Evolutionary conservation across 2,329 filamentous ascomycete genomes (phyloP).

Genomic region (Paracoccidioides brasiliensis): DNA sequence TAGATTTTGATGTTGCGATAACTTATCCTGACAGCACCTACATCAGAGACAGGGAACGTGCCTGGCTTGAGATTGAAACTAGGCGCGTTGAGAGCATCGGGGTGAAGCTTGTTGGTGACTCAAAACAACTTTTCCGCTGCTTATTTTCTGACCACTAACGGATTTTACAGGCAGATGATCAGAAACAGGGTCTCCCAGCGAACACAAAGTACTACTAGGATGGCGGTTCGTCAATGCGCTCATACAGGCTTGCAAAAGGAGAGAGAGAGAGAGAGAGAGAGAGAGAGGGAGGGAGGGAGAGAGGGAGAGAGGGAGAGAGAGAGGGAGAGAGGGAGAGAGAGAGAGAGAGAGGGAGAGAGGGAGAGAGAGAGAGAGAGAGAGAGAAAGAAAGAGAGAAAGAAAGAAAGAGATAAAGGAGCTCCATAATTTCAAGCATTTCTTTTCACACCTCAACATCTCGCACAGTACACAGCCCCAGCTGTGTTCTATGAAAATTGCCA

Average conservation of each 20-base stretch:
- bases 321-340: too few relatives aligned
- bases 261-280: too few relatives aligned
- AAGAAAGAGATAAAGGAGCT: too few relatives aligned
- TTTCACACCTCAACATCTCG: too few relatives aligned
- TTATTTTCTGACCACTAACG: conserved; percentile 4
- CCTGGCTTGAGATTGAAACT: conserved; percentile 1
- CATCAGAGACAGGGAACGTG: not conserved
- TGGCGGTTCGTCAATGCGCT: not conserved
- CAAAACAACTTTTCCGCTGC: not conserved
- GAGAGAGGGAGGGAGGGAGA: too few relatives aligned
- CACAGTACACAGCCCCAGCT: not conserved
- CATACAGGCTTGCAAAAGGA: not conserved
- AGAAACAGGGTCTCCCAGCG: conserved; percentile 7
- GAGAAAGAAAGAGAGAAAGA: too few relatives aligned
- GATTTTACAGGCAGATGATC: conserved; percentile 8
- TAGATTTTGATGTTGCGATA: conserved; percentile 8
- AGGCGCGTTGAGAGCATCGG: conserved; percentile 6
- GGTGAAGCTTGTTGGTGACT: conserved; percentile 6
- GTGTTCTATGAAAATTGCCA: not conserved
- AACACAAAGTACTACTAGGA: conserved; percentile 11
- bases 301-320: too few relatives aligned
- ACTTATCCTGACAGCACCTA: not conserved
- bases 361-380: too few relatives aligned
- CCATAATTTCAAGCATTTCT: too few relatives aligned
- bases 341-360: too few relatives aligned